Evolutionary conservation across 1,284 basidiomycete genomes (phyloP).

Genomic region (Microbotryum lychnidis-dioicae): DNA sequence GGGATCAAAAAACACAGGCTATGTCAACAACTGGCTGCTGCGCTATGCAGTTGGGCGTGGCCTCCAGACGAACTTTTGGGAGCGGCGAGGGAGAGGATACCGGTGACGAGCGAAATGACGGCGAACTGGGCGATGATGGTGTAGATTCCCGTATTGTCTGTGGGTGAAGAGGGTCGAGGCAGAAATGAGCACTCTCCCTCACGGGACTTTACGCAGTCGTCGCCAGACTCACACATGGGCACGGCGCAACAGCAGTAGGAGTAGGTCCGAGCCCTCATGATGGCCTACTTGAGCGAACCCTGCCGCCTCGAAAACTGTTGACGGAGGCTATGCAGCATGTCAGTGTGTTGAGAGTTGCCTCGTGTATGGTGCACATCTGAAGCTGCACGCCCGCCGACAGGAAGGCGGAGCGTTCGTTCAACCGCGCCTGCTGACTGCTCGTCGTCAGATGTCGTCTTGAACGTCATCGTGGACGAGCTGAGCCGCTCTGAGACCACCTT

Average conservation of each 20-base stretch:
- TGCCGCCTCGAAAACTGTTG: no score
- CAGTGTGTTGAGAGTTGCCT: no score
- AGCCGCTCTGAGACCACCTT: no score
- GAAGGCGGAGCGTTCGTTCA: no score
- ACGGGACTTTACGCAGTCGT: not conserved
- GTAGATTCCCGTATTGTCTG: constrained; percentile 71
- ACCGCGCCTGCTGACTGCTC: no score
- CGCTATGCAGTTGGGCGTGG: not conserved
- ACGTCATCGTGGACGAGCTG: no score
- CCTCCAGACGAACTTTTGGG: constrained; percentile 55
- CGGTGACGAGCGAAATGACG: constrained; percentile 58
- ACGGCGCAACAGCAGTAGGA: constrained; percentile 31
- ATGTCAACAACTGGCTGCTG: not conserved
- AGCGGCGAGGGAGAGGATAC: constrained; percentile 67
- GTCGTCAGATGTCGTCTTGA: no score
- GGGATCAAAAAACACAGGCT: not conserved
- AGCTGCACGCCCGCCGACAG: no score
- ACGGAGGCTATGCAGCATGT: no score
- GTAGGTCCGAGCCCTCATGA: constrained; percentile 18
- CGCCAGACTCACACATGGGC: constrained; percentile 20
- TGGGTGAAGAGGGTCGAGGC: not conserved
- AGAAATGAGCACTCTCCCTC: no score
- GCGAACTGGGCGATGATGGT: constrained; percentile 67
- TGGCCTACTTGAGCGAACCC: no score
- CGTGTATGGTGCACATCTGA: no score